Conservation (phyloP, 257 asterid genomes). For the Nemophila menziesii region DNA sequence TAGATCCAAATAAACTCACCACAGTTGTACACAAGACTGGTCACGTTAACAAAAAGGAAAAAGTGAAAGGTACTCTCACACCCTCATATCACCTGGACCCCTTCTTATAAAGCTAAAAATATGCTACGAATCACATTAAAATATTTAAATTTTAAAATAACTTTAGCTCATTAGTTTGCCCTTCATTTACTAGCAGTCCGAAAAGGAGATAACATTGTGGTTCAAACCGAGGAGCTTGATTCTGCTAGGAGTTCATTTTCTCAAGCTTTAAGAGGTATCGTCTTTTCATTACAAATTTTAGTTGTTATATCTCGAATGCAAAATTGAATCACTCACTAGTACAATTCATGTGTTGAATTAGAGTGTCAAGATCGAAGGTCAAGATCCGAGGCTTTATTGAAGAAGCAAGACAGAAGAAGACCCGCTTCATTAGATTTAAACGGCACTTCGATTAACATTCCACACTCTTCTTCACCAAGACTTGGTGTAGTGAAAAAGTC, state of each 20-base stretch:
- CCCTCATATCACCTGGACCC: constrained; percentile 10
- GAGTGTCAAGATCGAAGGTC: constrained; percentile 75
- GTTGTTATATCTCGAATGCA: no score
- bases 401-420: constrained; percentile 46
- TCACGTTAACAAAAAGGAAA: constrained; percentile 48
- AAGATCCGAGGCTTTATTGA: constrained; percentile 40
- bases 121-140: neutral
- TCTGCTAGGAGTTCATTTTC: constrained; percentile 88
- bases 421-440: constrained; percentile 75
- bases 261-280: constrained; percentile 75
- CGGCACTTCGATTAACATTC: constrained; percentile 27
- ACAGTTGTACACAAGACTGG: constrained; percentile 31
- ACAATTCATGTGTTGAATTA: constrained; percentile 28
- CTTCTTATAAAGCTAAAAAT: constrained; percentile 5
- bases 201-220: constrained; percentile 48
- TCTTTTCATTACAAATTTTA: constrained; percentile 7
- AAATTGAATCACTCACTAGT: no score
- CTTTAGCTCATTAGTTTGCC: constrained; percentile 10
- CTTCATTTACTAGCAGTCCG: constrained; percentile 23
- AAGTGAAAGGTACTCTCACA: constrained; percentile 49
- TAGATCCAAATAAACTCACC: constrained; percentile 55
- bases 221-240: constrained; percentile 65
- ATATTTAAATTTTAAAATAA: constrained; percentile 6
- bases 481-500: constrained; percentile 48
- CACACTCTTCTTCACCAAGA: constrained; percentile 56